These are phyloP conservation scores for Lentinus brumalis DNA, from an alignment of 768 basidiomycete species.

Conservation along the genomic window DNA sequence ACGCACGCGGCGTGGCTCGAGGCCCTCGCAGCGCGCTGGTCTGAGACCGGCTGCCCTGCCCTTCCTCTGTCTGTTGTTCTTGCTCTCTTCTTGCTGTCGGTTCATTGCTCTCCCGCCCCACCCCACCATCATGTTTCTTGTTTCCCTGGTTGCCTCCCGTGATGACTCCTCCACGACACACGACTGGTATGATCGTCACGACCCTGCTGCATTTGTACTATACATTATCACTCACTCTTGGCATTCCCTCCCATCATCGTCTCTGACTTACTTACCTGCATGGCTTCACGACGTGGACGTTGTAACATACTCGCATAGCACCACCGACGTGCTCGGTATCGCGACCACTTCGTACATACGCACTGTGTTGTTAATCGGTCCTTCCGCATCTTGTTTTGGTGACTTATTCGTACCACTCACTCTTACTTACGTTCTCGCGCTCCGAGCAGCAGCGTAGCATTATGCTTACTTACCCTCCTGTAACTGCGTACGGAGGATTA, in stretches of 20 bases:
- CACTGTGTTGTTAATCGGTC: conserved; percentile 3
- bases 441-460: too few relatives aligned
- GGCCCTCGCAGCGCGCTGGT: conserved; percentile 9
- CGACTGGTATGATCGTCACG: conserved; percentile 19
- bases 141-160: conserved; percentile 8
- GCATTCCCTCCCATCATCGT: background rate
- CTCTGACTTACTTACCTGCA: background rate
- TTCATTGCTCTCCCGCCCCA: conserved; percentile 1
- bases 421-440: too few relatives aligned
- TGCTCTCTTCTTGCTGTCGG: conserved; percentile 15
- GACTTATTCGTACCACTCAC: too few relatives aligned
- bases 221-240: conserved; percentile 17
- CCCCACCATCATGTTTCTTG: background rate
- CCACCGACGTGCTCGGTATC: conserved; percentile 9
- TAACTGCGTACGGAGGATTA: background rate
- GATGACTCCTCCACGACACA: conserved; percentile 13
- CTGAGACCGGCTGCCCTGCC: conserved; percentile 12
- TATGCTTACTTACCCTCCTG: too few relatives aligned
- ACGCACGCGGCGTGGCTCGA: background rate
- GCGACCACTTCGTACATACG: conserved; percentile 11
- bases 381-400: background rate
- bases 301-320: conserved; percentile 12
- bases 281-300: conserved; percentile 12
- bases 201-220: conserved; percentile 17
- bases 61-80: background rate